Conservation (phyloP, 305 asterid species). For the Ilex paraguariensis region DNA sequence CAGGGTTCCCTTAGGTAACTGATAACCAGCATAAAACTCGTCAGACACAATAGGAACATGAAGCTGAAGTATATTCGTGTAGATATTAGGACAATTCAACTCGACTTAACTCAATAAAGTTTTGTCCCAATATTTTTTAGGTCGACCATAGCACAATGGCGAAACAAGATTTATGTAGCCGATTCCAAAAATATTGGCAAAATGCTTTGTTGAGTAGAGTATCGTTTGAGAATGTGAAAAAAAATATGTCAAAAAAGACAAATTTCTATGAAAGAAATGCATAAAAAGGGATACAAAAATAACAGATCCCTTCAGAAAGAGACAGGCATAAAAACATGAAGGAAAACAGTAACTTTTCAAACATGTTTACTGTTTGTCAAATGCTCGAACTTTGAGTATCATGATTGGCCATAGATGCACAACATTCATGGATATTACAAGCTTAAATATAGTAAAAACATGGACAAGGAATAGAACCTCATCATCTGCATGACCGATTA, state of each 20-base stretch:
- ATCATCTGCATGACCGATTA: conserved; percentile 98
- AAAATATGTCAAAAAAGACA: background rate
- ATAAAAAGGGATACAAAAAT: too few species aligned
- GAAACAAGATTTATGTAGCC: background rate
- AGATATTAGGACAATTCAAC: too few species aligned
- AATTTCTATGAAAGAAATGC: too few species aligned
- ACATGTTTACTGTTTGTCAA: background rate
- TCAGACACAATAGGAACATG: too few species aligned
- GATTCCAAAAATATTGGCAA: background rate
- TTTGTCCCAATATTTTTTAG: too few species aligned
- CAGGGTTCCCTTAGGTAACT: too few species aligned
- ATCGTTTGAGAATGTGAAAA: background rate
- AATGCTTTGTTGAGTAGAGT: background rate
- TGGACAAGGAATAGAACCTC: conserved; percentile 45
- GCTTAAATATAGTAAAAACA: background rate
- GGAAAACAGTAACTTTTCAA: background rate
- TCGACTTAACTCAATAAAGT: too few species aligned
- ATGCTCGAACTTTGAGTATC: background rate
- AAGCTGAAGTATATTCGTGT: too few species aligned
- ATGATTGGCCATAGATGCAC: background rate
- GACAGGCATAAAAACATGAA: background rate
- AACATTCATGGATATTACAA: background rate
- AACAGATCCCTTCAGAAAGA: background rate
- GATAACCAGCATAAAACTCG: too few species aligned
- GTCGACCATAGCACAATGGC: too few species aligned